phyloP scores from a whole-genome alignment of 2,329 filamentous ascomycete species.

The Aspergillus japonicus region DNA sequence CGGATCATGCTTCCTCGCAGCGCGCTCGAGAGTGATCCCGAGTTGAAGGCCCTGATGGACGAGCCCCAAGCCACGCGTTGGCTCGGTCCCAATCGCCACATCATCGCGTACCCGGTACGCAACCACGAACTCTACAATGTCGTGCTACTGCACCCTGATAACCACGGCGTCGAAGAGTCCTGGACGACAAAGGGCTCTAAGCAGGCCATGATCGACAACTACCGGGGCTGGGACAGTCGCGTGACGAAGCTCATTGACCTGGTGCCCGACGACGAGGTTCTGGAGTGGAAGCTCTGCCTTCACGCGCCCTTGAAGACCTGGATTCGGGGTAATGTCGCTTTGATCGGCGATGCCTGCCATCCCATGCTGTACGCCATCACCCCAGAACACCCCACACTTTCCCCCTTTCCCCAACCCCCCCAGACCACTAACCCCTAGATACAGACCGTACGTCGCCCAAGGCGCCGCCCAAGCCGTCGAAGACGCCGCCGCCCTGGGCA shows the following conservation, averaged over 20 bases:
- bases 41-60: slow-evolving; percentile 66
- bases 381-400: neutral
- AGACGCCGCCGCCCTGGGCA: slow-evolving; percentile 39
- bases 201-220: slow-evolving; percentile 60
- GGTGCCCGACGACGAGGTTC: slow-evolving; percentile 54
- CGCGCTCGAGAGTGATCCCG: slow-evolving; percentile 65
- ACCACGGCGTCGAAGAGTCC: slow-evolving; percentile 59
- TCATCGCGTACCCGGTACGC: slow-evolving; percentile 74
- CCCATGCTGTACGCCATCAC: slow-evolving; percentile 40
- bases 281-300: slow-evolving; percentile 41
- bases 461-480: slow-evolving; percentile 50
- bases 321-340: slow-evolving; percentile 35
- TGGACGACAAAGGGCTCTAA: slow-evolving; percentile 66
- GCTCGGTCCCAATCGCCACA: slow-evolving; percentile 73
- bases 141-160: slow-evolving; percentile 62
- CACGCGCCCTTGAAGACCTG: slow-evolving; percentile 36
- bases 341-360: slow-evolving; percentile 48
- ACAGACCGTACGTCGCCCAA: slow-evolving; percentile 41
- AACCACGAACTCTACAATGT: slow-evolving; percentile 66
- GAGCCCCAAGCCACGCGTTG: slow-evolving; percentile 68
- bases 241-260: slow-evolving; percentile 60
- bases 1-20: slow-evolving; percentile 71
- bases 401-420: too few species aligned
- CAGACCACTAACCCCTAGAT: neutral
- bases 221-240: slow-evolving; percentile 59